Evolutionary conservation across 2,329 filamentous ascomycete species (phyloP).

Genomic region (Cadophora sp.): DNA sequence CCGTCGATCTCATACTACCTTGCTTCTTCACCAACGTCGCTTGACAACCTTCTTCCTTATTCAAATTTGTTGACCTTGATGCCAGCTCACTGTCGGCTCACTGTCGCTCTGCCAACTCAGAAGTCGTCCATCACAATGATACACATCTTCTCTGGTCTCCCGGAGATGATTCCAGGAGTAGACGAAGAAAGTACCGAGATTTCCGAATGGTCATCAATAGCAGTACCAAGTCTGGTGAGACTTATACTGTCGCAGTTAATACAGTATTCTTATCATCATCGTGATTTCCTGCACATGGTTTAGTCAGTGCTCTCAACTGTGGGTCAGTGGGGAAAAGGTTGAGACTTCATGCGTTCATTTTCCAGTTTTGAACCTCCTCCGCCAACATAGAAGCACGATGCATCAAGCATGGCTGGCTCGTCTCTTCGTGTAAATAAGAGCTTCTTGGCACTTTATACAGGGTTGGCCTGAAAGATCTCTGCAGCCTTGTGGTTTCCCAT

Average conservation of each 20-base stretch:
- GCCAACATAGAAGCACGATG: neutral
- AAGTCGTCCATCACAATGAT: neutral
- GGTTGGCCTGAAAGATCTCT: neutral
- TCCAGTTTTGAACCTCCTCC: neutral
- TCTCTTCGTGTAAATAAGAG: neutral
- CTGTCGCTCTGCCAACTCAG: neutral
- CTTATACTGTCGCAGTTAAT: neutral
- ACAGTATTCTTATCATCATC: neutral
- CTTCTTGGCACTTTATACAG: neutral
- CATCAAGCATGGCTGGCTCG: neutral
- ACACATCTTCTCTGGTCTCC: neutral
- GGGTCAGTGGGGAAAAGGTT: neutral
- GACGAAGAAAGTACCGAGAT: neutral
- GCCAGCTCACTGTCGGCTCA: neutral
- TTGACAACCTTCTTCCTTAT: neutral
- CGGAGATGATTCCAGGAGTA: neutral
- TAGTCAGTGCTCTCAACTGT: neutral
- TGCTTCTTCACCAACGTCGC: slow-evolving; percentile 14
- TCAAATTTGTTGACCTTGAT: neutral
- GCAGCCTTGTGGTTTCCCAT: neutral
- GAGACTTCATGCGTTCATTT: neutral
- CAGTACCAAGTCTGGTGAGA: neutral
- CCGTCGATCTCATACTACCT: slow-evolving; percentile 6
- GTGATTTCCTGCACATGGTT: neutral
- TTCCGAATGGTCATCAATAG: neutral